These are phyloP conservation scores for Penicillium paneum DNA, from an alignment of 2,329 filamentous ascomycete genomes.

Conservation along the genomic window DNA sequence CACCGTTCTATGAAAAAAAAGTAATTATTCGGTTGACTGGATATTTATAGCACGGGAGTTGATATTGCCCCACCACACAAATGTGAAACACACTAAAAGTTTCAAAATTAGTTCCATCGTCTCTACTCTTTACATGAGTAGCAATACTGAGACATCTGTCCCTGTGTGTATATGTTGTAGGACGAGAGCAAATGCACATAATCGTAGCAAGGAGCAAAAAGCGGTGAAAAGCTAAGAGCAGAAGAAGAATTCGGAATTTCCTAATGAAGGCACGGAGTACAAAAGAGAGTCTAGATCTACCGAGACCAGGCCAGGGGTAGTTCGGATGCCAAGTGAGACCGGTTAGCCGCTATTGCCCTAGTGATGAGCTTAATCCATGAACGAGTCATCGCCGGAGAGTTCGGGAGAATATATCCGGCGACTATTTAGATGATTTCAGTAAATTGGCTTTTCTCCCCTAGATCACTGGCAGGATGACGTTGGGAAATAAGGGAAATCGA, in stretches of 20 bases:
- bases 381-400: slow-evolving; percentile 11
- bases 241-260: background rate
- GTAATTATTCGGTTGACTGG: no score
- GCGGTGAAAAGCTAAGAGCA: background rate
- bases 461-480: background rate
- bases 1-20: no score
- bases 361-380: slow-evolving; percentile 18
- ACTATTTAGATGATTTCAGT: background rate
- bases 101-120: background rate
- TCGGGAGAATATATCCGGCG: background rate
- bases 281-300: background rate
- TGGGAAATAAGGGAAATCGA: background rate
- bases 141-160: background rate
- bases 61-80: background rate
- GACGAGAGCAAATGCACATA: background rate
- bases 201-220: background rate
- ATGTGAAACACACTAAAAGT: background rate
- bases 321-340: background rate
- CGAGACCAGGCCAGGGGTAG: slow-evolving; percentile 2
- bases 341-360: background rate
- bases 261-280: background rate
- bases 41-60: background rate
- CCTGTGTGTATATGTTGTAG: background rate
- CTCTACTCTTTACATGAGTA: no score
- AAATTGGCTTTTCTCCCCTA: background rate